Evolutionary conservation across 2,329 filamentous ascomycete species (phyloP).

Genomic region (Chaetomium sp.): DNA sequence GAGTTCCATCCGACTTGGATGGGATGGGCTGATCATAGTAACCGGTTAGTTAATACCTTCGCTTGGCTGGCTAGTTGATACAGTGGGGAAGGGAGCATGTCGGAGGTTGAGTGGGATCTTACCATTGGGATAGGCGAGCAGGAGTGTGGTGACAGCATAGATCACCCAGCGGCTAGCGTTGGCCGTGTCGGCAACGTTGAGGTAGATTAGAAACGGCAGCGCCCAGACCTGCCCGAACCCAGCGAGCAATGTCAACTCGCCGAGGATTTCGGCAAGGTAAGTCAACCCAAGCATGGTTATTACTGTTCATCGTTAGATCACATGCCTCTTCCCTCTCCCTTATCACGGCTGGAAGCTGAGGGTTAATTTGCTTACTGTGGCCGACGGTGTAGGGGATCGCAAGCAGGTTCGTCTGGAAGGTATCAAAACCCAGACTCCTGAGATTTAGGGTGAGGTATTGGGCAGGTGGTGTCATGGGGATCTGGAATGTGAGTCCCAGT

Average conservation of each 20-base stretch:
- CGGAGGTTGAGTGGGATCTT: conserved; percentile 14
- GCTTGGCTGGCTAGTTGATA: neutral
- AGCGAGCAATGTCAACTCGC: conserved; percentile 44
- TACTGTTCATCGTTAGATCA: conserved; percentile 18
- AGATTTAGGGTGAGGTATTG: conserved; percentile 56
- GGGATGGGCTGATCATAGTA: conserved; percentile 33
- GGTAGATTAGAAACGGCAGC: conserved; percentile 50
- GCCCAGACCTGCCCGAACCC: conserved; percentile 51
- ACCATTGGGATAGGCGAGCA: conserved; percentile 37
- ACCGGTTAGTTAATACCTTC: neutral
- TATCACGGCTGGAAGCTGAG: neutral
- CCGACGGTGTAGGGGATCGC: conserved; percentile 47
- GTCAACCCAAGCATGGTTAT: conserved; percentile 33
- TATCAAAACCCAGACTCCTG: conserved; percentile 50
- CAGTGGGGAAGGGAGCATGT: no score
- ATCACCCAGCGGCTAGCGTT: conserved; percentile 36
- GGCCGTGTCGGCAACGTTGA: conserved; percentile 36
- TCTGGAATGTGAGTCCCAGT: conserved; percentile 47
- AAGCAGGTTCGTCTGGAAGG: conserved; percentile 57
- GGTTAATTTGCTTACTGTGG: conserved; percentile 23
- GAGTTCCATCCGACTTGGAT: conserved; percentile 45
- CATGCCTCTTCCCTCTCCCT: neutral
- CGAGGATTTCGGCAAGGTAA: conserved; percentile 38
- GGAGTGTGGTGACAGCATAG: conserved; percentile 36
- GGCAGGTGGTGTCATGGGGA: conserved; percentile 43